Conservation (phyloP, 2,329 filamentous ascomycete genomes). For the Monosporascus cannonballus region DNA sequence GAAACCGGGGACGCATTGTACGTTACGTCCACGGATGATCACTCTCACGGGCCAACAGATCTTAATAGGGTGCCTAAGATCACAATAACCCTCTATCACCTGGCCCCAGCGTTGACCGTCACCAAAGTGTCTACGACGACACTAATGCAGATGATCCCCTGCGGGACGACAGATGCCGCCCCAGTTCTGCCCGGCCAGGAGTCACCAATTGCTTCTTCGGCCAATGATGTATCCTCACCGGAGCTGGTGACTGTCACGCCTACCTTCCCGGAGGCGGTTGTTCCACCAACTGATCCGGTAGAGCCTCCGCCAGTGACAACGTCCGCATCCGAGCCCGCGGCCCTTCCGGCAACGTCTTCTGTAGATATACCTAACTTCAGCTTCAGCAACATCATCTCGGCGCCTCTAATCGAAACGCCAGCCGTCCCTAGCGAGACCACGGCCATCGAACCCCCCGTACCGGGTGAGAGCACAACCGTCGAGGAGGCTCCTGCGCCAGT, state of each 20-base stretch:
- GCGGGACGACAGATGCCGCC: constrained; percentile 15
- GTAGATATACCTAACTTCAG: background rate
- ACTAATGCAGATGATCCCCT: constrained; percentile 24
- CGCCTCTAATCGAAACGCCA: background rate
- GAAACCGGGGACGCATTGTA: background rate
- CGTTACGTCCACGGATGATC: background rate
- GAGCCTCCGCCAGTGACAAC: too few relatives aligned
- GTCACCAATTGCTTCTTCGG: constrained; percentile 19
- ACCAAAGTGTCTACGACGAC: constrained; percentile 21
- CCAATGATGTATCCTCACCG: constrained; percentile 9
- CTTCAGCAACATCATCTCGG: constrained; percentile 1
- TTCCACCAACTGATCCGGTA: background rate
- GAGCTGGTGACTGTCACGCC: background rate
- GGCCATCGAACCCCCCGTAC: background rate
- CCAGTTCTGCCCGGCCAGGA: constrained; percentile 16
- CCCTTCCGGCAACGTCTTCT: too few relatives aligned
- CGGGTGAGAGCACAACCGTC: background rate
- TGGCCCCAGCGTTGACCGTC: constrained; percentile 5
- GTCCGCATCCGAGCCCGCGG: too few relatives aligned
- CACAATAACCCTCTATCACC: background rate
- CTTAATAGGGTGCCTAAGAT: background rate
- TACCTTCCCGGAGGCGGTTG: background rate
- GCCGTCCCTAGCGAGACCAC: background rate
- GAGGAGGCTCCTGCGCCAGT: background rate
- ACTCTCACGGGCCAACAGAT: background rate